These are phyloP conservation scores for Saccharum hybrid DNA, from an alignment of 202 grass and related monocot species.

Conservation along the genomic window DNA sequence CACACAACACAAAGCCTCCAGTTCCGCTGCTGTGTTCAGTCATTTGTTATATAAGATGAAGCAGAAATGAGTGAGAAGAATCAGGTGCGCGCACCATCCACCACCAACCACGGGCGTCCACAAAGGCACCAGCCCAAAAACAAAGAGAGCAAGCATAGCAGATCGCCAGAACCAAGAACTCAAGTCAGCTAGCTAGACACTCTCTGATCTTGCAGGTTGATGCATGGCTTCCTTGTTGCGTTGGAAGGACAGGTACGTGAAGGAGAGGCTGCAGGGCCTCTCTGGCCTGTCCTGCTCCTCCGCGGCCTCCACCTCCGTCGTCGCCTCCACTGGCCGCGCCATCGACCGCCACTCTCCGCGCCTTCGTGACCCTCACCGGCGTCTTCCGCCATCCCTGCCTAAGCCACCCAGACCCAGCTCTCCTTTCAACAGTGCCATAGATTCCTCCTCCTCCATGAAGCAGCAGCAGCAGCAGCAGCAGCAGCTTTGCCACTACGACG, in stretches of 20 bases:
- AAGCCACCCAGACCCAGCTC: slow-evolving; percentile 14
- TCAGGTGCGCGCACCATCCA: background rate
- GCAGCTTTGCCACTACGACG: background rate
- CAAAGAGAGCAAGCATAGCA: background rate
- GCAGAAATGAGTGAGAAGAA: background rate
- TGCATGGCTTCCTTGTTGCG: slow-evolving; percentile 49
- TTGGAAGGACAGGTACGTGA: slow-evolving; percentile 42
- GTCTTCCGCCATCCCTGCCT: slow-evolving; percentile 12
- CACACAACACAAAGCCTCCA: background rate
- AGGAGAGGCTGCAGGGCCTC: slow-evolving; percentile 21
- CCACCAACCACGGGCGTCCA: background rate
- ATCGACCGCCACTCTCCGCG: slow-evolving; percentile 49
- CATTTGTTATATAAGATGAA: background rate
- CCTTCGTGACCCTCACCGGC: slow-evolving; percentile 33
- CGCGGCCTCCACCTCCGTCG: slow-evolving; percentile 35
- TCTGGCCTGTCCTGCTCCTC: slow-evolving; percentile 49
- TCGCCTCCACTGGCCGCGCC: slow-evolving; percentile 27
- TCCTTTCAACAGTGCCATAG: background rate
- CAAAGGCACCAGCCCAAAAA: background rate
- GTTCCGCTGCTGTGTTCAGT: background rate
- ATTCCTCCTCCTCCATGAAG: background rate
- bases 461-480: no score
- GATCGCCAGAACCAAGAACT: background rate
- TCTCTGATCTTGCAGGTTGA: background rate
- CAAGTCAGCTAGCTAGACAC: background rate